Base-by-base conservation (phyloP, 768 basidiomycete species). In the Lactarius psammicola region DNA sequence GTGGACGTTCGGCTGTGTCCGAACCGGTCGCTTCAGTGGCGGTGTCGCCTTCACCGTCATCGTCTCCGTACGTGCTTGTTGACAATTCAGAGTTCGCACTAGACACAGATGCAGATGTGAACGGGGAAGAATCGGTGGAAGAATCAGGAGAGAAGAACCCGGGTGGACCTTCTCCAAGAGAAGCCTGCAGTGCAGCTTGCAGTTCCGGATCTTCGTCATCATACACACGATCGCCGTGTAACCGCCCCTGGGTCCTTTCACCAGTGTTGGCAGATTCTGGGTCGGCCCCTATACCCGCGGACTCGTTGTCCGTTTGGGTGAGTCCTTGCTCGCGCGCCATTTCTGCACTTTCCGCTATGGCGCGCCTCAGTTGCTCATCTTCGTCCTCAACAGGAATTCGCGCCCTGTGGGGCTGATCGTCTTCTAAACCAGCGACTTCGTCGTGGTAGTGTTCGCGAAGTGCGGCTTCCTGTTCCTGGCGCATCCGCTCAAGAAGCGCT, bases 121-220 rank as follows among this genome's bases (percentile, higher is more conserved):
- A 65, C 23, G 65, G 38, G 38, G 64, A 63, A 31, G 54, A 56
- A 15, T 56, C 62, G 23, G 40, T 18, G n/a, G 44, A 69, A 28
- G 72, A 70, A n/a, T 70, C 60, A 23, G 78, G 77, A 15, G 78
- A 59, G 30, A 68, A 67, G 77, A 79, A 87, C 34, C 80, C 87
- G 46, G 76, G 75, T 1, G 89, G 87, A 26, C 86, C 74, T 49
- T 78, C 78, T 72, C 89, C 88, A 67, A 95, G 78, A 42, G 93
- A 94, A 2, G 92, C 94, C 72, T 80, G 87, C 56, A 96, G 79
- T 5, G 94, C 94, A 13, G 93, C 94, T 76, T 95, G 94, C 55
- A 96, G 77, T 70, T 91, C 88, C 28, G 84, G 85, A 71, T 96
- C 94, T 59, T 95, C 94, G 68, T 95, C 94, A 68, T 95, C 94